phyloP scores from a whole-genome alignment of 805 yeast species.

The Pichia nanzhaoensis region DNA sequence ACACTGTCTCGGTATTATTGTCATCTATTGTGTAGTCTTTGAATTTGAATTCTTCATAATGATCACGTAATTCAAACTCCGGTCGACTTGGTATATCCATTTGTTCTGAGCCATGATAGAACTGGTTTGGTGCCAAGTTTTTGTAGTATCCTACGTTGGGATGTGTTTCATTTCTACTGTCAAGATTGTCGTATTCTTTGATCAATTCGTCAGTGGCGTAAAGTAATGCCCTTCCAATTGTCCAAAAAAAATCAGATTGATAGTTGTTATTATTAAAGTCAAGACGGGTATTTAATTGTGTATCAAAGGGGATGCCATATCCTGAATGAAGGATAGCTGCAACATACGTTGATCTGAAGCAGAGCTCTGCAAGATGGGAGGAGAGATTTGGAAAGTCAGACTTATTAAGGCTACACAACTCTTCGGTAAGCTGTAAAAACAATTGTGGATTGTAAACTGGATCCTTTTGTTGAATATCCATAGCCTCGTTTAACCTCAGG shows the following conservation, averaged over 20 bases:
- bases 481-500: slow-evolving; percentile 36
- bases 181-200: background rate
- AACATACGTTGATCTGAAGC: slow-evolving; percentile 59
- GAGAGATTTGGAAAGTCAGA: slow-evolving; percentile 12
- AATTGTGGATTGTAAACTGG: slow-evolving; percentile 39
- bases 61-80: slow-evolving; percentile 23
- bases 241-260: slow-evolving; percentile 89
- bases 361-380: slow-evolving; percentile 26
- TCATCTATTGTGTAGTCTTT: background rate
- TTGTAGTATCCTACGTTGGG: slow-evolving; percentile 39
- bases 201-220: slow-evolving; percentile 51
- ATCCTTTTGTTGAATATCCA: slow-evolving; percentile 18
- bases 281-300: slow-evolving; percentile 25
- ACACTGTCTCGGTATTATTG: slow-evolving; percentile 2
- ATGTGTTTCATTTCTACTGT: background rate
- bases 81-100: slow-evolving; percentile 39
- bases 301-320: slow-evolving; percentile 50
- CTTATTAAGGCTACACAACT: slow-evolving; percentile 41
- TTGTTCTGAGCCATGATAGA: slow-evolving; percentile 49
- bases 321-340: slow-evolving; percentile 53
- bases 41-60: slow-evolving; percentile 13
- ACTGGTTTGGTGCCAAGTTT: slow-evolving; percentile 41
- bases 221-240: slow-evolving; percentile 69
- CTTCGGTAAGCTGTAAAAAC: slow-evolving; percentile 38
- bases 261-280: slow-evolving; percentile 54